These are phyloP conservation scores for Phytophthora pisi DNA, from an alignment of 352 stramenopile species.

Conservation along the genomic window DNA sequence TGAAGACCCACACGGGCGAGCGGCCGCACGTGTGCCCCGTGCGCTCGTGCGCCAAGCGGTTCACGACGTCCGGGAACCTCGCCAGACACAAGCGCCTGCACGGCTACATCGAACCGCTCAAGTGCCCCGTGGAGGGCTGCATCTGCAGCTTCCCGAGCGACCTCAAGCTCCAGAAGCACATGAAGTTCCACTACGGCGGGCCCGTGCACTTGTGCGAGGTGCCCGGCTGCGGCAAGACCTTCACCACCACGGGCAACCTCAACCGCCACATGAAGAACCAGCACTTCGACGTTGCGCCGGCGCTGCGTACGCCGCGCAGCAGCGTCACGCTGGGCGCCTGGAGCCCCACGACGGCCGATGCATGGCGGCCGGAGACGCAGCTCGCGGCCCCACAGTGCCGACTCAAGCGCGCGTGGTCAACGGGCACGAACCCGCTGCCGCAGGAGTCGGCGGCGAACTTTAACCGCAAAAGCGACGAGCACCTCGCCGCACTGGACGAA, in stretches of 20 bases:
- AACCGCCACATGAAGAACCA: slow-evolving; percentile 56
- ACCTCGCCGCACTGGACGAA: slow-evolving; percentile 24
- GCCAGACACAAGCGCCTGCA: slow-evolving; percentile 59
- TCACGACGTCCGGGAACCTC: slow-evolving; percentile 64
- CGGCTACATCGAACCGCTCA: slow-evolving; percentile 43
- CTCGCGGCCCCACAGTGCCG: slow-evolving; percentile 7
- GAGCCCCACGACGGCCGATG: slow-evolving; percentile 31
- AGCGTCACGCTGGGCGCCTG: slow-evolving; percentile 21
- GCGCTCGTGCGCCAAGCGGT: slow-evolving; percentile 51
- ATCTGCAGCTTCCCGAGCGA: slow-evolving; percentile 40
- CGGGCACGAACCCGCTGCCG: slow-evolving; percentile 31
- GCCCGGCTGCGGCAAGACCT: slow-evolving; percentile 60
- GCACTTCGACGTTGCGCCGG: slow-evolving; percentile 18
- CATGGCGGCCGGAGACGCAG: slow-evolving; percentile 13
- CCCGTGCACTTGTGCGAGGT: slow-evolving; percentile 47
- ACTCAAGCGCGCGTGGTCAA: slow-evolving; percentile 33
- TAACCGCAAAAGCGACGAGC: slow-evolving; percentile 10
- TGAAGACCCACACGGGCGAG: slow-evolving; percentile 63
- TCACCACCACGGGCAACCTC: slow-evolving; percentile 62
- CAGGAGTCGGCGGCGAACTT: slow-evolving; percentile 29
- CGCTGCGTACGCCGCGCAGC: background rate
- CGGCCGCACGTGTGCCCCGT: slow-evolving; percentile 53
- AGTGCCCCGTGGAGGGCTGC: slow-evolving; percentile 45
- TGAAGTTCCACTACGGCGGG: slow-evolving; percentile 53
- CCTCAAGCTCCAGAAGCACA: slow-evolving; percentile 55